Evolutionary conservation across 805 yeast genomes (phyloP).

Genomic region (Helenozyma baotianmanensis): DNA sequence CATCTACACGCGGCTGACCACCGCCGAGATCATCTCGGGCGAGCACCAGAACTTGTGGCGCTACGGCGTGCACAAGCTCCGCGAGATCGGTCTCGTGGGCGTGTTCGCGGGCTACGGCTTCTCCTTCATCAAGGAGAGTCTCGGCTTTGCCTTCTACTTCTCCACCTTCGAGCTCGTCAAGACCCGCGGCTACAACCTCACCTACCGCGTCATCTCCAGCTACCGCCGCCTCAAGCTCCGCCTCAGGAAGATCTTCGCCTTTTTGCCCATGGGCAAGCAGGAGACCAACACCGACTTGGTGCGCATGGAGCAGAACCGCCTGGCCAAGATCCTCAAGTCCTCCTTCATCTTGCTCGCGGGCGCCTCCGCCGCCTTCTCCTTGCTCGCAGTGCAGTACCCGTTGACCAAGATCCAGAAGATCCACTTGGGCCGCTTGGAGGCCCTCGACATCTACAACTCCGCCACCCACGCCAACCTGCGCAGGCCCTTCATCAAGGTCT

Average conservation of each 20-base stretch:
- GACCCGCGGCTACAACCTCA: conserved; percentile 54
- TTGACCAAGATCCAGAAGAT: conserved; percentile 72
- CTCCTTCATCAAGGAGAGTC: conserved; percentile 68
- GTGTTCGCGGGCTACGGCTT: conserved; percentile 88
- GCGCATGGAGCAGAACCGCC: conserved; percentile 29
- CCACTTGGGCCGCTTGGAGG: conserved; percentile 75
- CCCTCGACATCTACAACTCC: conserved; percentile 60
- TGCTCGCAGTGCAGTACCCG: conserved; percentile 81
- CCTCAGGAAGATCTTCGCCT: conserved; percentile 17
- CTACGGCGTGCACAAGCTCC: conserved; percentile 64
- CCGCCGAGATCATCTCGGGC: conserved; percentile 67
- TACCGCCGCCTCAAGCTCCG: conserved; percentile 38
- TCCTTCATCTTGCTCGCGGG: conserved; percentile 78
- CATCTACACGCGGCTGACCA: conserved; percentile 72
- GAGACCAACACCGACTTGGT: conserved; percentile 16
- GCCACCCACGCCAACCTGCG: conserved; percentile 14
- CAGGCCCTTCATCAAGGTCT: conserved; percentile 44
- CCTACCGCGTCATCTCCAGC: conserved; percentile 42
- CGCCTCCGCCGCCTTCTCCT: conserved; percentile 73
- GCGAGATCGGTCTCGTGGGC: conserved; percentile 73
- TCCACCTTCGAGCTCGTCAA: conserved; percentile 75
- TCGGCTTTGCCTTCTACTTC: conserved; percentile 84
- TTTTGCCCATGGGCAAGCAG: conserved; percentile 7
- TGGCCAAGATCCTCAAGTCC: conserved; percentile 54
- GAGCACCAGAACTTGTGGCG: conserved; percentile 69